Percentiles rank a stretch among this genome's conserved stretches.
Evolutionary conservation across 768 basidiomycete species (phyloP).

Genomic region (Macrocybe gigantea): DNA sequence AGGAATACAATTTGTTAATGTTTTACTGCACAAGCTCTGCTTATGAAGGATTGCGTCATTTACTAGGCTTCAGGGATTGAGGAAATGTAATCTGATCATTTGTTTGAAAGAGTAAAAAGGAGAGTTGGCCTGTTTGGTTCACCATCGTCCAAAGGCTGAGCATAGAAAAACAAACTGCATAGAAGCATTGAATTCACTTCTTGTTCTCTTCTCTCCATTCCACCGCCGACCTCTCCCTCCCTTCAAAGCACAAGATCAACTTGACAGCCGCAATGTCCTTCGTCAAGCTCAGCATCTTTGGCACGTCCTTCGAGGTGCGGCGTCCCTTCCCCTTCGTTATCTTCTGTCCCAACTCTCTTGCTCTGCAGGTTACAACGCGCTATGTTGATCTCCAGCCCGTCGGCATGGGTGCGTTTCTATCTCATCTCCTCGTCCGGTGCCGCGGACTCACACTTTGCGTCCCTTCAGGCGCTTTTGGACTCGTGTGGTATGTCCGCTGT

Average conservation of each 20-base stretch:
- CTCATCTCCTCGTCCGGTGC: not conserved
- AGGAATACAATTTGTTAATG: too few species aligned
- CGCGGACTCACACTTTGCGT: slow-evolving; percentile 13
- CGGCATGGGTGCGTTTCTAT: slow-evolving; percentile 85
- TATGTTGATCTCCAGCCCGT: slow-evolving; percentile 99
- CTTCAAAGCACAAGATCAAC: slow-evolving; percentile 9
- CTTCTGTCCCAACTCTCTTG: slow-evolving; percentile 10
- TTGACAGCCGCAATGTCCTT: slow-evolving; percentile 62
- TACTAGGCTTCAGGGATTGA: too few species aligned
- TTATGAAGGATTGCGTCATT: too few species aligned
- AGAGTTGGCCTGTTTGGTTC: too few species aligned
- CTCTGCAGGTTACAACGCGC: slow-evolving; percentile 82
- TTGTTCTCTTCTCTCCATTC: too few species aligned
- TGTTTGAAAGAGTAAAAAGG: too few species aligned
- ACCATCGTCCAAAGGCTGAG: too few species aligned
- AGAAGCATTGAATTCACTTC: too few species aligned
- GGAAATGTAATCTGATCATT: too few species aligned
- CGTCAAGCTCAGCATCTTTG: slow-evolving; percentile 97
- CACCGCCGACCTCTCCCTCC: too few species aligned
- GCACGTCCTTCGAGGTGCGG: slow-evolving; percentile 90
- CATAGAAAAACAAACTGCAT: too few species aligned
- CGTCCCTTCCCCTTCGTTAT: slow-evolving; percentile 8
- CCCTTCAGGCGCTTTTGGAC: slow-evolving; percentile 83
- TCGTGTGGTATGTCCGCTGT: slow-evolving; percentile 73
- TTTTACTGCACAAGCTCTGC: too few species aligned